phyloP scores from a whole-genome alignment of 345 rosid species.

The Populus simonii region DNA sequence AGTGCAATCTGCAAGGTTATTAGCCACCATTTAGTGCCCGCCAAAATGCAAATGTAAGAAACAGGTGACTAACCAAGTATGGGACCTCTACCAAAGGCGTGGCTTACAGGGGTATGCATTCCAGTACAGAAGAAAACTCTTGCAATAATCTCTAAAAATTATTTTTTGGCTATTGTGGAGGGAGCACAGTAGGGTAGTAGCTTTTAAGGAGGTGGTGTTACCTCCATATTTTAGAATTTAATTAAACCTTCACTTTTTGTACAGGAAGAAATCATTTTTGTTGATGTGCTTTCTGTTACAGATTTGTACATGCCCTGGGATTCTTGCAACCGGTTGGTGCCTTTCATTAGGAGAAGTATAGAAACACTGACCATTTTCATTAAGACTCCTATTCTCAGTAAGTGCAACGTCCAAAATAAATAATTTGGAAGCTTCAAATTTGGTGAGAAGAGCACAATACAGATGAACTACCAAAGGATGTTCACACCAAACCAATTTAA shows the following conservation, averaged over 20 bases:
- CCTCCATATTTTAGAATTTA: too few relatives aligned
- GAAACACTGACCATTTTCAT: background rate
- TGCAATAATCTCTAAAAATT: too few relatives aligned
- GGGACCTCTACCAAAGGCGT: background rate
- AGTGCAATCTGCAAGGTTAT: conserved; percentile 60
- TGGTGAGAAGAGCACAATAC: background rate
- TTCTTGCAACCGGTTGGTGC: too few relatives aligned
- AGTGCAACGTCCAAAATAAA: background rate
- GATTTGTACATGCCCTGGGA: too few relatives aligned
- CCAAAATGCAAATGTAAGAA: conserved; percentile 14
- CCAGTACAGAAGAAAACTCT: too few relatives aligned
- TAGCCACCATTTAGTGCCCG: conserved; percentile 13
- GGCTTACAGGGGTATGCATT: too few relatives aligned
- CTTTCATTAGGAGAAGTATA: background rate
- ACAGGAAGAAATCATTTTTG: too few relatives aligned
- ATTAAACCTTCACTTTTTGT: too few relatives aligned
- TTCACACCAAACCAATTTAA: conserved; percentile 5
- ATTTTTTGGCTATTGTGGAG: too few relatives aligned
- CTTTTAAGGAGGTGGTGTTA: too few relatives aligned
- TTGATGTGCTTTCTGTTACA: too few relatives aligned
- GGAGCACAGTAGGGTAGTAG: too few relatives aligned
- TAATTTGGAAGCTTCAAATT: background rate
- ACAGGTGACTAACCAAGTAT: background rate
- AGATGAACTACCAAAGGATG: background rate
- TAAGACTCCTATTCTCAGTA: background rate